phyloP scores from a whole-genome alignment of 2,329 filamentous ascomycete genomes.

The Diaporthe vaccinii region DNA sequence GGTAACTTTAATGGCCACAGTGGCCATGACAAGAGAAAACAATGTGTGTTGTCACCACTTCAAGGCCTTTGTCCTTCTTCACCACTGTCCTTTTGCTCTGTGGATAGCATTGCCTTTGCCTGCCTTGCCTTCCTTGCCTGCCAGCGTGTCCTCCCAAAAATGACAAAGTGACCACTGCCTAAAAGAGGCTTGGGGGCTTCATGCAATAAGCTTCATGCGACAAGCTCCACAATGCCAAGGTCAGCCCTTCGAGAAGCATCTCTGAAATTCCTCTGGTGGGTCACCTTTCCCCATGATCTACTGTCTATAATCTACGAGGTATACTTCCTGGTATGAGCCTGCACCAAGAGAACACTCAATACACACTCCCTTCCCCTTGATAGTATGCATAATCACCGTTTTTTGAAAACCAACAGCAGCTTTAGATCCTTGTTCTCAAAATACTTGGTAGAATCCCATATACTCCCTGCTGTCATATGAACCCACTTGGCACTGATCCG shows the following conservation, averaged over 20 bases:
- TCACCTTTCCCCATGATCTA: neutral
- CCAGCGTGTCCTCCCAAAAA: constrained; percentile 39
- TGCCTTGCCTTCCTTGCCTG: constrained; percentile 2
- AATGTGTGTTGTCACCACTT: neutral
- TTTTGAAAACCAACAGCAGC: neutral
- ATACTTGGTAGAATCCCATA: neutral
- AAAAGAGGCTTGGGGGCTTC: constrained; percentile 8
- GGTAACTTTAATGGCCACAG: neutral
- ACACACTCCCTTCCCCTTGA: neutral
- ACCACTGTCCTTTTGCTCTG: neutral
- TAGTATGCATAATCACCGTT: neutral
- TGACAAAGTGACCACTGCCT: neutral
- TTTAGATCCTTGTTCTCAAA: neutral
- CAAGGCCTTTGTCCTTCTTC: neutral
- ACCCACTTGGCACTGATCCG: neutral
- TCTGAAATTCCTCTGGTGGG: constrained; percentile 33
- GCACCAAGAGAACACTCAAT: neutral
- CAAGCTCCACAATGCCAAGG: constrained; percentile 10
- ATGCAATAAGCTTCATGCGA: constrained; percentile 29
- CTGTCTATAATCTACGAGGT: neutral
- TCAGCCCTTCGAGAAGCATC: constrained; percentile 39
- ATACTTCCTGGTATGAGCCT: neutral
- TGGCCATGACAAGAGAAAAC: neutral
- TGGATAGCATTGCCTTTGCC: neutral
- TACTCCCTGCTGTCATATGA: neutral